These are phyloP conservation scores for Blastobotrys ciferrii DNA, from an alignment of 1,139 yeast genomes.

Conservation along the genomic window DNA sequence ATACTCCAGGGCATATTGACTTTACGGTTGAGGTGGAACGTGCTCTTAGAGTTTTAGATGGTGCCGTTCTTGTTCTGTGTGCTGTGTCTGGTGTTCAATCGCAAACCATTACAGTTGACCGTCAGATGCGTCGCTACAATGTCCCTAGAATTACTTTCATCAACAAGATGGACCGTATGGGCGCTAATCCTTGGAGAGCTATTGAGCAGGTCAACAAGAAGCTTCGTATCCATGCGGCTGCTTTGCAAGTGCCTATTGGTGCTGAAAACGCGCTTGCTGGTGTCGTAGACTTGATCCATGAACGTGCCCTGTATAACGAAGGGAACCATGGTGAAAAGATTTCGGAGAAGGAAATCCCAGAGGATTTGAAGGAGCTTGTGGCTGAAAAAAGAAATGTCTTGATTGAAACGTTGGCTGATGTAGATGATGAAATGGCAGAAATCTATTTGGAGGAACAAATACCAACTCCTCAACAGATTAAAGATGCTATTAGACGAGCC, in stretches of 20 bases:
- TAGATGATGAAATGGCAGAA: slow-evolving; percentile 96
- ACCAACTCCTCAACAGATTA: slow-evolving; percentile 80
- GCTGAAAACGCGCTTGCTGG: slow-evolving; percentile 82
- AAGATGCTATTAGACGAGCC: slow-evolving; percentile 86
- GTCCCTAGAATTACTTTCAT: slow-evolving; percentile 95
- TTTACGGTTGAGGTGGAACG: slow-evolving; percentile 98
- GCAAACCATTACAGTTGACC: slow-evolving; percentile 96
- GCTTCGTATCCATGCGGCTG: slow-evolving; percentile 93
- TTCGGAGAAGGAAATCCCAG: slow-evolving; percentile 66
- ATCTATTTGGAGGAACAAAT: slow-evolving; percentile 84
- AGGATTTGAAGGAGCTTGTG: slow-evolving; percentile 66
- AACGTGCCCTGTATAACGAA: slow-evolving; percentile 84
- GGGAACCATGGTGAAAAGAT: slow-evolving; percentile 89
- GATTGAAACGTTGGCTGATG: slow-evolving; percentile 94
- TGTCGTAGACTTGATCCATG: slow-evolving; percentile 84
- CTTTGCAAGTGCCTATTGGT: slow-evolving; percentile 96
- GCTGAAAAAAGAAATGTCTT: slow-evolving; percentile 79
- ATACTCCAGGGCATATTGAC: slow-evolving; percentile 98
- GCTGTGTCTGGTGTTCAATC: slow-evolving; percentile 98
- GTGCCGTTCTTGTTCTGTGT: slow-evolving; percentile 97
- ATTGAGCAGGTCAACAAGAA: slow-evolving; percentile 86
- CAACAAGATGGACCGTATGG: slow-evolving; percentile 99
- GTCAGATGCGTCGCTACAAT: slow-evolving; percentile 98
- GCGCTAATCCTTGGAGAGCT: slow-evolving; percentile 94
- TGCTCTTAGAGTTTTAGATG: slow-evolving; percentile 93